These are phyloP conservation scores for Didymella arachidicola DNA, from an alignment of 2,329 filamentous ascomycete genomes.

Conservation along the genomic window DNA sequence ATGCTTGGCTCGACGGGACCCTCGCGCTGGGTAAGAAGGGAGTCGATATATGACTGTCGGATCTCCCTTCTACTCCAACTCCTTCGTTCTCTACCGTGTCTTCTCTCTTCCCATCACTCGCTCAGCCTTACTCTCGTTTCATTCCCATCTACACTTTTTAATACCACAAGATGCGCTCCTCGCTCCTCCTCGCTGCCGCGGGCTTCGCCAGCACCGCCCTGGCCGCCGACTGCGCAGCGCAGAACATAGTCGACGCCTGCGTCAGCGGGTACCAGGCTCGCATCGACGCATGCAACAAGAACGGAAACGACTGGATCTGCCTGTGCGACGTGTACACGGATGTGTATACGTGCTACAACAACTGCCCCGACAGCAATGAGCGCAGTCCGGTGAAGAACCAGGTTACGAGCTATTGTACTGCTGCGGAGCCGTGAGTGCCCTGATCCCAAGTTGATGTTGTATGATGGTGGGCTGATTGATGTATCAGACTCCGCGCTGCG, in stretches of 20 bases:
- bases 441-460: neutral
- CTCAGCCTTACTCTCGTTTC: neutral
- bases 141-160: neutral
- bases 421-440: conserved; percentile 51
- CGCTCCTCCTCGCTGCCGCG: conserved; percentile 38
- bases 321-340: conserved; percentile 64
- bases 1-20: neutral
- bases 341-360: conserved; percentile 68
- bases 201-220: conserved; percentile 44
- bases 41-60: neutral
- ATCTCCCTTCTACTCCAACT: conserved; percentile 7
- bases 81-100: neutral
- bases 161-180: conserved; percentile 44
- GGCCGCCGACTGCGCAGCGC: conserved; percentile 49
- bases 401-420: conserved; percentile 52
- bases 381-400: conserved; percentile 45
- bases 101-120: conserved; percentile 6
- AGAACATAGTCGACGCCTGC: conserved; percentile 61
- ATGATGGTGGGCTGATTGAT: too few species aligned
- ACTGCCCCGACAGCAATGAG: conserved; percentile 63
- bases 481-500: conserved; percentile 29
- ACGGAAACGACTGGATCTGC: conserved; percentile 62
- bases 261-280: conserved; percentile 52
- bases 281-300: conserved; percentile 53
- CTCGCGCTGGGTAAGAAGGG: neutral